Evolutionary conservation across 441 rosid species (phyloP).

Genomic region (Erodium texanum): DNA sequence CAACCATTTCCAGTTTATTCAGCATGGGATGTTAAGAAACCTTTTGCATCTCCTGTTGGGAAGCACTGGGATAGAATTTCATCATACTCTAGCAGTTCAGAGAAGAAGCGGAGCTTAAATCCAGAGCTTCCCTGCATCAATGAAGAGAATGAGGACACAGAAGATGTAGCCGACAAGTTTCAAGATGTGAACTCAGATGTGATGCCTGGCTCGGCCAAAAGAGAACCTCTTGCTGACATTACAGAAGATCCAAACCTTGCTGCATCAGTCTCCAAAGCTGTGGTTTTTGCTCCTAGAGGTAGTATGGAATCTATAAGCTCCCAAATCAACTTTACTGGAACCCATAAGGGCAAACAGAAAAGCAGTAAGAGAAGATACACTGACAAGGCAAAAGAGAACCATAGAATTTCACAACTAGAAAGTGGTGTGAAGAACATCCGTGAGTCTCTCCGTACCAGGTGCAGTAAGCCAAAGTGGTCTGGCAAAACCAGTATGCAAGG

Average conservation of each 20-base stretch:
- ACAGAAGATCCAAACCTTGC: conserved; percentile 34
- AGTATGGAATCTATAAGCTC: conserved; percentile 63
- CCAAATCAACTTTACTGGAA: conserved; percentile 39
- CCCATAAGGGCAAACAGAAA: conserved; percentile 37
- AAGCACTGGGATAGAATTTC: conserved; percentile 64
- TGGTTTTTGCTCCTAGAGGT: conserved; percentile 31
- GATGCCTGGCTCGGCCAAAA: conserved; percentile 33
- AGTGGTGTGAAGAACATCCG: conserved; percentile 28
- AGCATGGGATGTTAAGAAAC: conserved; percentile 37
- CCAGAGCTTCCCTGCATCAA: conserved; percentile 79
- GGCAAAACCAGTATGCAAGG: conserved; percentile 35
- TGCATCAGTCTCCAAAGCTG: conserved; percentile 43
- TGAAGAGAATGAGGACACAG: conserved; percentile 67
- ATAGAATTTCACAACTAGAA: conserved; percentile 20
- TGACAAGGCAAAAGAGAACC: conserved; percentile 41
- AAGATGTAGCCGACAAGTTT: conserved; percentile 37
- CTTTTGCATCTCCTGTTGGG: conserved; percentile 51
- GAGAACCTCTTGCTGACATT: conserved; percentile 51
- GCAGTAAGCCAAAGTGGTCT: conserved; percentile 52
- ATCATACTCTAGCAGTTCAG: conserved; percentile 60
- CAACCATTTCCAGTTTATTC: conserved; percentile 34
- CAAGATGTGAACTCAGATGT: conserved; percentile 29
- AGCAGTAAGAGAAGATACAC: conserved; percentile 39
- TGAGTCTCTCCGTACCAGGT: conserved; percentile 41
- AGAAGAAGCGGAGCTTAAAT: conserved; percentile 50